Base-by-base conservation (phyloP, 371 early-diverging fungal genomes). In the Globomyces sp. region DNA sequence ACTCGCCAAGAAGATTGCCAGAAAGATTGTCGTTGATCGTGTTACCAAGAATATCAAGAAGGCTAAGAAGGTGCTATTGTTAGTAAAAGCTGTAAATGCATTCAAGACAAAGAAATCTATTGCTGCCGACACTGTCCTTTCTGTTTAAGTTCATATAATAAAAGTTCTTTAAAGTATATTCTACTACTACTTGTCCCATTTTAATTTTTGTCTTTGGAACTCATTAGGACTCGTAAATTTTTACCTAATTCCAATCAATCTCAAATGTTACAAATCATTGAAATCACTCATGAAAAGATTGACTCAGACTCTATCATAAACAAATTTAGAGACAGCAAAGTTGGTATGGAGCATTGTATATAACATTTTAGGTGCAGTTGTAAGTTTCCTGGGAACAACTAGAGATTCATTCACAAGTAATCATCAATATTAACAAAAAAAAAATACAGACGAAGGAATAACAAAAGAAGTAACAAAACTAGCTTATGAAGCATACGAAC, bases 401-500 rank as follows among this genome's bases (percentile, higher is more conserved):
- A 60, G 61, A 41, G 36, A 36, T 6, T 39, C 55, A 39, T 55
- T 55, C 24, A 24, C 24, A 24, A 24, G 24, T 24, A 24, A 24
- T 24, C 24, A 49, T n/a, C 11, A 49, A 49, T 11, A n/a, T 34
- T 11, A 49, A 49, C 49, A 49, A 49, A 49, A n/a, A n/a, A n/a
- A n/a, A 55, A 4, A 36, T 41, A 37, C 42, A 49, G 63, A 43
- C 11, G 63, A 49, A 42, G 49, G 63, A n/a, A 49, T 49, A 10
- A 49, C 46, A 24, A 52, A 63, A 43, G 13, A 43, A 42, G 92
- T 92, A 2, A 61, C 87, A 51, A 77, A 78, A 34, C 77, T 92
- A 8, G 84, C 88, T 4, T 92, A 92, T 67, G 88, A 89, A 72
- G 89, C 89, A 1, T 91, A 92, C 68, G 74, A 77, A 40, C 81